Conservation (phyloP, 2,329 filamentous ascomycete genomes). For the Ilyonectria robusta region DNA sequence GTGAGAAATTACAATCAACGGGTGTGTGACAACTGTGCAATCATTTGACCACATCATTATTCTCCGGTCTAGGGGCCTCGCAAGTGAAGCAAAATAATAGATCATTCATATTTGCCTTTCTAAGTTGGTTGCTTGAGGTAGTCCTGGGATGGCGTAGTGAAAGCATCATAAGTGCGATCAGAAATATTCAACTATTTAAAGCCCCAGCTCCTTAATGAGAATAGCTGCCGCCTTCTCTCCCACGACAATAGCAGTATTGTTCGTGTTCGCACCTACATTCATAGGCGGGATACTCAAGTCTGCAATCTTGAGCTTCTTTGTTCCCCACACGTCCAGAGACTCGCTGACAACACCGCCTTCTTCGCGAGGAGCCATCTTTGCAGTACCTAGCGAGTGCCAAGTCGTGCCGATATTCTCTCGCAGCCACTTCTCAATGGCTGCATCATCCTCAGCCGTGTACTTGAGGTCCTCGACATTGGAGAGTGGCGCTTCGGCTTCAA, state of each 20-base stretch:
- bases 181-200: not conserved
- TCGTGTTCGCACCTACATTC: conserved; percentile 64
- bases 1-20: too few species aligned
- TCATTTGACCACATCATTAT: not conserved
- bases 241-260: conserved; percentile 62
- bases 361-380: conserved; percentile 60
- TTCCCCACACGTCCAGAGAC: conserved; percentile 59
- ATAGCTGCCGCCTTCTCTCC: conserved; percentile 64
- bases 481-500: conserved; percentile 61
- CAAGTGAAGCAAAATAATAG: not conserved
- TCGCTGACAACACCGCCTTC: conserved; percentile 55
- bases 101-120: not conserved
- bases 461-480: conserved; percentile 56
- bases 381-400: conserved; percentile 63
- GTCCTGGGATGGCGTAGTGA: not conserved
- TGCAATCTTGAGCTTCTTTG: conserved; percentile 58
- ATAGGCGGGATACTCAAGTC: conserved; percentile 55
- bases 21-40: not conserved
- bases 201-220: conserved; percentile 54
- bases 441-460: conserved; percentile 65
- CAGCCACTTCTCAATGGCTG: conserved; percentile 61
- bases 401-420: conserved; percentile 58
- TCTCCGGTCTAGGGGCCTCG: not conserved
- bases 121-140: not conserved
- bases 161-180: not conserved